These are phyloP conservation scores for Corylus americana DNA, from an alignment of 306 rosid genomes.

Conservation along the genomic window DNA sequence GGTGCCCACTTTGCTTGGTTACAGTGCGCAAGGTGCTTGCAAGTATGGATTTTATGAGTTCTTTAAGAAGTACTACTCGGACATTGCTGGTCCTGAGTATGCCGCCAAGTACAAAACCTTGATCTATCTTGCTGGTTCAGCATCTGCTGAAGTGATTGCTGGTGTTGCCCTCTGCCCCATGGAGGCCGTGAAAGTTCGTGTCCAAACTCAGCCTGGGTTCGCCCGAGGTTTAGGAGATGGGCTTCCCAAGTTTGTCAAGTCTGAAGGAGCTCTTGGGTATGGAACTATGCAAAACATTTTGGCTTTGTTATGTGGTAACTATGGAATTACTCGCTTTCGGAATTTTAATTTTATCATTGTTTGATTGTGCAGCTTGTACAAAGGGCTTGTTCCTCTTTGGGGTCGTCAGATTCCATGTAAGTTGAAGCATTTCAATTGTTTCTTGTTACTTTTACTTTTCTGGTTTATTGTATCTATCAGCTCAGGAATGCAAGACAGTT, in stretches of 20 bases:
- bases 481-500: background rate
- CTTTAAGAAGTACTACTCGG: slow-evolving; percentile 86
- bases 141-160: slow-evolving; percentile 84
- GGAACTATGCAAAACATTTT: background rate
- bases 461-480: background rate
- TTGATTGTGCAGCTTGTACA: slow-evolving; percentile 61
- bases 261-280: slow-evolving; percentile 70
- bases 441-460: background rate
- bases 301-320: background rate
- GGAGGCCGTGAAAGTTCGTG: slow-evolving; percentile 90
- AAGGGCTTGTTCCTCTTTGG: slow-evolving; percentile 88
- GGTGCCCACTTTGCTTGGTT: slow-evolving; percentile 83
- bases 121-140: slow-evolving; percentile 77
- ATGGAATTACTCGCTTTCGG: background rate
- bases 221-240: slow-evolving; percentile 84
- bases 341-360: slow-evolving; percentile 6
- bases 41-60: slow-evolving; percentile 77
- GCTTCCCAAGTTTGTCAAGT: slow-evolving; percentile 60
- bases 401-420: slow-evolving; percentile 93
- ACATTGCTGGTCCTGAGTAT: slow-evolving; percentile 70
- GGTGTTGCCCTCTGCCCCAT: slow-evolving; percentile 81
- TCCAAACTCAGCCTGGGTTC: slow-evolving; percentile 87
- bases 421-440: slow-evolving; percentile 21
- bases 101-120: slow-evolving; percentile 77
- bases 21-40: slow-evolving; percentile 87